These are phyloP conservation scores for Wickerhamomyces alni DNA, from an alignment of 805 yeast genomes.

Conservation along the genomic window DNA sequence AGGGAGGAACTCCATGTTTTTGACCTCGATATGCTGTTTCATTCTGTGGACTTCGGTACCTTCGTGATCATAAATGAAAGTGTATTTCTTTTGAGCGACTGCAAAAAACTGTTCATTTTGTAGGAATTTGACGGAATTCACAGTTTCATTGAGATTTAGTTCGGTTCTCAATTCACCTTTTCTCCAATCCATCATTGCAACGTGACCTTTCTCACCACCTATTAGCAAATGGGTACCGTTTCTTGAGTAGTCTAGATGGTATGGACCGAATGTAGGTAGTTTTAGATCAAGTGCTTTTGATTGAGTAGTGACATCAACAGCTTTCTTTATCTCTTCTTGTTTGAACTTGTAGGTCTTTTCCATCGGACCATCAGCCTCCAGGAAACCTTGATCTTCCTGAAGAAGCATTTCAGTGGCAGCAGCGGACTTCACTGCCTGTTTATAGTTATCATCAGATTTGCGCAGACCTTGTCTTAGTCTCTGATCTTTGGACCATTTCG, in stretches of 20 bases:
- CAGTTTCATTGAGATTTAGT: slow-evolving; percentile 80
- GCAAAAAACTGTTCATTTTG: slow-evolving; percentile 95
- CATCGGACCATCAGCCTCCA: slow-evolving; percentile 88
- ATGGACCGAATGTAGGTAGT: slow-evolving; percentile 81
- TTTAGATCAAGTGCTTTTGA: slow-evolving; percentile 70
- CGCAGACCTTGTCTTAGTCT: slow-evolving; percentile 61
- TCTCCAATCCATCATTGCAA: slow-evolving; percentile 95
- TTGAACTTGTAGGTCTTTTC: slow-evolving; percentile 83
- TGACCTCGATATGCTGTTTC: slow-evolving; percentile 84
- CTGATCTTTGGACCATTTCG: slow-evolving; percentile 44
- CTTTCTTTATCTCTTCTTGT: slow-evolving; percentile 70
- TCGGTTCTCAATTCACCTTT: slow-evolving; percentile 79
- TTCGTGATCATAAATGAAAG: slow-evolving; percentile 83
- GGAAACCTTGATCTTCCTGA: slow-evolving; percentile 77
- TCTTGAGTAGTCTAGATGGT: slow-evolving; percentile 70
- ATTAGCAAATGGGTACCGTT: slow-evolving; percentile 82
- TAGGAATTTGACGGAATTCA: slow-evolving; percentile 81
- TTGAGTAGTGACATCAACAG: slow-evolving; percentile 73
- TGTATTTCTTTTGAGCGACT: slow-evolving; percentile 92
- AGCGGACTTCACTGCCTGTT: slow-evolving; percentile 76
- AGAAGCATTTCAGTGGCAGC: slow-evolving; percentile 80
- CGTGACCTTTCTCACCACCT: slow-evolving; percentile 91
- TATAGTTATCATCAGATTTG: slow-evolving; percentile 63
- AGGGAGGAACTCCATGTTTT: slow-evolving; percentile 80
- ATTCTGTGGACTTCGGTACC: slow-evolving; percentile 91